phyloP scores from a whole-genome alignment of 148 eudicot species.

The Rhododendron ovatum region DNA sequence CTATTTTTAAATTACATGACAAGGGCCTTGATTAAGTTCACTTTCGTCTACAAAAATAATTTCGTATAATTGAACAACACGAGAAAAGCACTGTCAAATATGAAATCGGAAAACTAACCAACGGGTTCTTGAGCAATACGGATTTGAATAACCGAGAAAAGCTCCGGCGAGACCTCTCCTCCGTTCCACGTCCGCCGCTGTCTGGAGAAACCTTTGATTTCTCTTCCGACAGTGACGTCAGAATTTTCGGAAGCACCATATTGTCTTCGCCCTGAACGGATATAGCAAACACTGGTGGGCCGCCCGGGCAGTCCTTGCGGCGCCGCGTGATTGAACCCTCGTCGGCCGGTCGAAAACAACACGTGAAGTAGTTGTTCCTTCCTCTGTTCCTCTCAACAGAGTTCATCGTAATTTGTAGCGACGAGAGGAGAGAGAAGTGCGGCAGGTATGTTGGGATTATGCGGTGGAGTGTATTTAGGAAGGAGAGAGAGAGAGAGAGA shows the following conservation, averaged over 20 bases:
- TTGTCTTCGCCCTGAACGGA: not conserved
- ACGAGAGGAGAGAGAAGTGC: not conserved
- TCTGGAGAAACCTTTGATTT: not conserved
- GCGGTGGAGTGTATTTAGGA: not conserved
- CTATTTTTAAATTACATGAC: not conserved
- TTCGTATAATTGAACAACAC: not conserved
- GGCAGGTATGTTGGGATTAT: not conserved
- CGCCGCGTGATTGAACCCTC: not conserved
- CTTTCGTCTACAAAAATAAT: not conserved
- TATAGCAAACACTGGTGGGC: not conserved
- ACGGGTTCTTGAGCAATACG: constrained; percentile 7
- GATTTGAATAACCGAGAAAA: constrained; percentile 12
- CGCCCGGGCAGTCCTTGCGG: not conserved
- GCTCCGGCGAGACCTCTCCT: not conserved
- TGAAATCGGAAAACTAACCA: constrained; percentile 11
- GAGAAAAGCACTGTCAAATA: not conserved
- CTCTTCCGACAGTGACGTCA: not conserved
- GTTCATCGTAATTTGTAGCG: not conserved
- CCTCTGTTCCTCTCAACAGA: not conserved
- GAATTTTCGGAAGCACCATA: not conserved
- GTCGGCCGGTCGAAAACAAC: not conserved
- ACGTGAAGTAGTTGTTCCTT: not conserved
- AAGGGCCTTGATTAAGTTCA: not conserved
- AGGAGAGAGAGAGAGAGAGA: not conserved
- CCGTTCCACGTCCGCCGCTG: not conserved